Evolutionary conservation across 805 yeast genomes (phyloP), one percentile per base, ranked within the genome.

Genomic region (Suhomyces sp.): DNA sequence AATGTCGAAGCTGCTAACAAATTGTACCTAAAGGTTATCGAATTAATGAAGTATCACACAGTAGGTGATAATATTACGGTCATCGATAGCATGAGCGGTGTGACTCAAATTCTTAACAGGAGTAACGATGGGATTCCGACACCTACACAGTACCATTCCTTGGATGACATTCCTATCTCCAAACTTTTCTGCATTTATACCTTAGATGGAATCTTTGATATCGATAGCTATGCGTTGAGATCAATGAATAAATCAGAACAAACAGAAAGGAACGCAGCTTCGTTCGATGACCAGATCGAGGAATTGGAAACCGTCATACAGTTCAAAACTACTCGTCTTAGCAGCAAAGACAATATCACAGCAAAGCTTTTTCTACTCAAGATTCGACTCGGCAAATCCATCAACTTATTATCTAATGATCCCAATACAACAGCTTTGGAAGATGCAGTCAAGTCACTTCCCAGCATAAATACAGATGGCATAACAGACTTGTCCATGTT

Each of bases 381-480:
- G 10, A 10, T 17, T 37, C 41, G 41, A 9, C 41, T 37, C 22
- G 41, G 41, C 4, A 37, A 37, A 9, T n/a, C 41, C 41, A 17
- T 37, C 12, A 19, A 8, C 41, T 19, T 37, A 19, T 17, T 37
- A 37, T 37, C 41, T 17, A 37, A 19, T 17, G 21, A 37, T n/a
- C 41, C 41, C 41, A 37, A 37, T 19, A 37, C 41, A 4, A 37
- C 21, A 9, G 41, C 41, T 5, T 37, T 37, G 41, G 41, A 37
- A 3, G 41, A 17, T 37, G 15, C 58, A 3, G 50, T 46, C 10
- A 47, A 53, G 29, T 37, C 50, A 1, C 39, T 56, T 6, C 59
- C 59, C 1, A 48, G 52, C 12, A 51, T 56, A 3, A 47, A 47
- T 7, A 33, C 44, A 3, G 51, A 52, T 2, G 56, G 58, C 15